Conservation (phyloP, 192 early-diverging fungal genomes). For the Umbelopsis vinacea region DNA sequence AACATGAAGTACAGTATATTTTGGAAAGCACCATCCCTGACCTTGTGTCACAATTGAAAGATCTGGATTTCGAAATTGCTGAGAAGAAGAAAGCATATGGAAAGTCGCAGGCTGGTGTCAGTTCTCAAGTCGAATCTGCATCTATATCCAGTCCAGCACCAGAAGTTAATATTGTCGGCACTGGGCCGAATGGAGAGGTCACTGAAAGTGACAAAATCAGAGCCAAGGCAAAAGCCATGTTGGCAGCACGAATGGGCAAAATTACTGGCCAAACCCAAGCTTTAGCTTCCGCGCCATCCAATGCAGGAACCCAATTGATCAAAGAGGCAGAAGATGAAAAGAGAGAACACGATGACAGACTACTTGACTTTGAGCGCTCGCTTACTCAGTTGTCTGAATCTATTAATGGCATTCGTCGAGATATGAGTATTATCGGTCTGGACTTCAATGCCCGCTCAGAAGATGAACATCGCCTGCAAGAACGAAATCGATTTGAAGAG, state of each 20-base stretch:
- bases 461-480: conserved; percentile 33
- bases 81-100: conserved; percentile 45
- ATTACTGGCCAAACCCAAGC: conserved; percentile 39
- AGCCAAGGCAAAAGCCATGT: conserved; percentile 58
- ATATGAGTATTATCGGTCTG: conserved; percentile 35
- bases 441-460: conserved; percentile 30
- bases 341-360: conserved; percentile 45
- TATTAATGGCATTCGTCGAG: conserved; percentile 43
- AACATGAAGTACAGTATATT: conserved; percentile 45
- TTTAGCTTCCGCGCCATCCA: background rate
- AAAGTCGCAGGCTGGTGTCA: conserved; percentile 37
- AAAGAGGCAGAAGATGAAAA: conserved; percentile 54
- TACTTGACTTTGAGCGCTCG: conserved; percentile 47
- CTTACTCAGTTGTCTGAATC: conserved; percentile 48
- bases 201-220: conserved; percentile 58
- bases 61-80: conserved; percentile 48
- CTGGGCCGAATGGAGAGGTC: conserved; percentile 55
- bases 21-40: conserved; percentile 43
- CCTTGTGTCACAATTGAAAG: conserved; percentile 45
- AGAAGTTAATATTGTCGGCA: conserved; percentile 51
- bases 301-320: conserved; percentile 26
- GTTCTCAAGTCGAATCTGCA: background rate
- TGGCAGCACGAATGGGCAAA: conserved; percentile 54
- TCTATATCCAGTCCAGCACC: background rate
- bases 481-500: conserved; percentile 43